Conservation (phyloP, 1,284 basidiomycete species). For the Athelia psychrophila region DNA sequence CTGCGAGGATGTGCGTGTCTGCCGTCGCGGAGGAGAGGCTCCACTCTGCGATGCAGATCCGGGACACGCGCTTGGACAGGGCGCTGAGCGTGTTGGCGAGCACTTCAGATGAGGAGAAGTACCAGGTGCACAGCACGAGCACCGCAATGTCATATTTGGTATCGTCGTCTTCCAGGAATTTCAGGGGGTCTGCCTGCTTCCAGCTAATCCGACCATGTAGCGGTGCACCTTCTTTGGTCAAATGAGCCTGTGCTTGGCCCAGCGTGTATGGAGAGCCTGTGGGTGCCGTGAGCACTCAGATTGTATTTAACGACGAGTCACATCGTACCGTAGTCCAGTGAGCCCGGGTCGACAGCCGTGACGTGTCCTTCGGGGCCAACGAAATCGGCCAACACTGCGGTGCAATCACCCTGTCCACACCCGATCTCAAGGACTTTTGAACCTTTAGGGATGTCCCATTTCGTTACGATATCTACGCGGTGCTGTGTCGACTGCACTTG, state of each 20-base stretch:
- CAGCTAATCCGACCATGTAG: constrained; percentile 36
- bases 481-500: constrained; percentile 20
- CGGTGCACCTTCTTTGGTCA: constrained; percentile 21
- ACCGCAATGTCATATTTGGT: constrained; percentile 31
- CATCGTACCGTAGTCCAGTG: constrained; percentile 32
- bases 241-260: constrained; percentile 34
- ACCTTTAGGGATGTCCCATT: constrained; percentile 30
- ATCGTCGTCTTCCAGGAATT: constrained; percentile 22
- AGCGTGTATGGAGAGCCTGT: constrained; percentile 37
- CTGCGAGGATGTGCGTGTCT: constrained; percentile 35
- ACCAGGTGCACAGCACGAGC: constrained; percentile 38
- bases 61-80: constrained; percentile 21
- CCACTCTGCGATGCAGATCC: constrained; percentile 37
- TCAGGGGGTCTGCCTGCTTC: constrained; percentile 30
- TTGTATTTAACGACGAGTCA: background rate
- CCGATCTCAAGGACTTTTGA: constrained; percentile 36
- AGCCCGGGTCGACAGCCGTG: constrained; percentile 38
- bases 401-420: constrained; percentile 43
- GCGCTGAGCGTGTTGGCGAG: constrained; percentile 30
- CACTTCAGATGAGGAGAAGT: constrained; percentile 34
- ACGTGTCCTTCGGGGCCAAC: constrained; percentile 36
- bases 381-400: constrained; percentile 32
- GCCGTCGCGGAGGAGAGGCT: constrained; percentile 24
- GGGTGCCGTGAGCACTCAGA: background rate
- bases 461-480: constrained; percentile 30